Evolutionary conservation across 495 filamentous ascomycete species (phyloP), one percentile per base, ranked within the genome.

Genomic region (Staphylotrichum tortipilum): DNA sequence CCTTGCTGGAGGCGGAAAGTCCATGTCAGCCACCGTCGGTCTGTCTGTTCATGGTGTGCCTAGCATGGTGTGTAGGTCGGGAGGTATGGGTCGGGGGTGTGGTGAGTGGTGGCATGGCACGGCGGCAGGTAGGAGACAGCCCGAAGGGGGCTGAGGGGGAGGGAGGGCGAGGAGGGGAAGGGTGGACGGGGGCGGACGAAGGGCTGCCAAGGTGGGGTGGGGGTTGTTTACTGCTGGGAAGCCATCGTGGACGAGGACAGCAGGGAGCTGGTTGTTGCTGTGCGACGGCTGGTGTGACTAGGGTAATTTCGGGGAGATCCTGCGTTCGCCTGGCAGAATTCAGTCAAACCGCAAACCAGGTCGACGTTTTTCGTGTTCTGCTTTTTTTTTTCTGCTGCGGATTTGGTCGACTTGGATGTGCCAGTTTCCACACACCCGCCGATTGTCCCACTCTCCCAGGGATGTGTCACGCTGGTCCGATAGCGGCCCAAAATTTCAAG

Each of bases 1-100:
- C 84, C 60, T 58, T 66, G 44, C 62, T 63, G 47, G 28, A 50
- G 28, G n/a, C 7, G 38, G 37, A 39, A 52, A 46, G 17, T 44
- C 39, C 42, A 45, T 46, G 48, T 46, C 35, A 46, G 49, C 35
- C 24, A 28, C 47, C 15, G 9, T 35, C 28, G 33, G 34, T 3
- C 23, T 30, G 12, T 23, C 40, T 37, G 24, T 26, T 30, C 36
- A 22, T 29, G 9, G 17, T 43, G 14, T 26, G 41, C 12, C 15
- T 31, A 28, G 9, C 28, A 23, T 44, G 41, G 4, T 22, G 17
- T 29, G 40, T n/a, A n/a, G n/a, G n/a, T n/a, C n/a, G n/a, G n/a
- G n/a, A n/a, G n/a, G n/a, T n/a, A n/a, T n/a, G n/a, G n/a, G n/a
- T n/a, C n/a, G n/a, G n/a, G n/a, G 44, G 22, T 5, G 44, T 23